Base-by-base conservation (phyloP, 805 yeast species). In the Zygosaccharomyces rouxii region DNA sequence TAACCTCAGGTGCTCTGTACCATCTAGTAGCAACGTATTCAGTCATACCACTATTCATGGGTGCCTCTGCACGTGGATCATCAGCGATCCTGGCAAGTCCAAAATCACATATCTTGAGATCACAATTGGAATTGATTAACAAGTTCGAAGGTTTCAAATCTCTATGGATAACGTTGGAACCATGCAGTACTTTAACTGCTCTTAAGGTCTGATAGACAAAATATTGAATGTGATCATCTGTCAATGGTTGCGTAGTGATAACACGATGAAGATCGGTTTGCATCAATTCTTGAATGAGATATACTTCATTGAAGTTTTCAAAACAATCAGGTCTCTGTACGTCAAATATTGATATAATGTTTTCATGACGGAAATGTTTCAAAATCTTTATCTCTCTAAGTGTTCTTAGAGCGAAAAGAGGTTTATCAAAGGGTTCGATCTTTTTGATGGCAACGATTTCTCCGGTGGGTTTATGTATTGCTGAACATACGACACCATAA, bases 1-100 rank as follows among this genome's bases (percentile, higher is more conserved):
- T 92, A 64, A 92, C 89, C 60, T 92, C 98, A 0, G 98, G 98
- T 0, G 98, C 98, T 48, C 98, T 75, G 68, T 92, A 92, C 97
- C 98, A 92, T 55, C 98, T 74, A 3, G 98, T 92, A 7, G 98
- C 98, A 38, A 92, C 98, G 64, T 92, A 92, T 68, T 92, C 98
- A 2, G 98, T 92, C 95, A 92, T 85, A 1, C 64, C 63, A 47
- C 54, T 55, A 9, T 54, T 52, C 35, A 51, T 52, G 30, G 50
- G 50, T n/a, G 50, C 44, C n/a, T 51, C 53, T 7, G 50, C 43
- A 3, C 47, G 55, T 4, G 40, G 86, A 49, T 47, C 46, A 18
- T 54, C 57, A 21, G 66, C 70, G 35, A 71, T 68, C 44, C 77
- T 71, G 1, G 98, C 97, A 39, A 92, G 74, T 0, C 98, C 98